These are phyloP conservation scores for Phytopythium mirpurense DNA, from an alignment of 352 stramenopile species.

Conservation along the genomic window DNA sequence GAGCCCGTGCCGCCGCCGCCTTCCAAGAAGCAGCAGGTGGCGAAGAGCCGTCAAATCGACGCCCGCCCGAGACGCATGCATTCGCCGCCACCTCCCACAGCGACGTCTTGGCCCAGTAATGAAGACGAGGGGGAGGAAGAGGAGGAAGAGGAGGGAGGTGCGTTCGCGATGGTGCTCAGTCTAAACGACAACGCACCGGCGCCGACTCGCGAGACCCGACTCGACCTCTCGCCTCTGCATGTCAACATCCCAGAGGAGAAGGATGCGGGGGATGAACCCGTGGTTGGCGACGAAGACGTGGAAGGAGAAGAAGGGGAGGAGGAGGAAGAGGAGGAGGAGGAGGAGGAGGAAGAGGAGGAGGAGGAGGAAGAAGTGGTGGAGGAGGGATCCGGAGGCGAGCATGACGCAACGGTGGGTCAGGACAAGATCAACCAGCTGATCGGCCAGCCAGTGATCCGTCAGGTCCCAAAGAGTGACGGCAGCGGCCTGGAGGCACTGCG, in stretches of 20 bases:
- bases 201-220: background rate
- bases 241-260: conserved; percentile 6
- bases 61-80: background rate
- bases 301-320: conserved; percentile 8
- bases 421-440: conserved; percentile 47
- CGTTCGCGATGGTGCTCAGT: conserved; percentile 23
- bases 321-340: conserved; percentile 12
- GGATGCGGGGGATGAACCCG: conserved; percentile 12
- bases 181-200: conserved; percentile 38
- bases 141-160: background rate
- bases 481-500: conserved; percentile 23
- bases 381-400: conserved; percentile 14
- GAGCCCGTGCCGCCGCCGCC: conserved; percentile 7
- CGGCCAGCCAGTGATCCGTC: conserved; percentile 34
- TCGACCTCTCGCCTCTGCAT: conserved; percentile 3
- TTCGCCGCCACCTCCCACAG: background rate
- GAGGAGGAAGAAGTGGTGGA: conserved; percentile 12
- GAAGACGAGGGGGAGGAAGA: conserved; percentile 1
- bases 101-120: background rate
- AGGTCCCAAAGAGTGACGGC: conserved; percentile 20
- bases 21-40: conserved; percentile 7
- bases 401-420: conserved; percentile 9
- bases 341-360: conserved; percentile 15
- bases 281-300: conserved; percentile 16
- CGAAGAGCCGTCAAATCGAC: background rate